Conservation (phyloP, 805 yeast species). For the Tetrapisispora namnaoensis region DNA sequence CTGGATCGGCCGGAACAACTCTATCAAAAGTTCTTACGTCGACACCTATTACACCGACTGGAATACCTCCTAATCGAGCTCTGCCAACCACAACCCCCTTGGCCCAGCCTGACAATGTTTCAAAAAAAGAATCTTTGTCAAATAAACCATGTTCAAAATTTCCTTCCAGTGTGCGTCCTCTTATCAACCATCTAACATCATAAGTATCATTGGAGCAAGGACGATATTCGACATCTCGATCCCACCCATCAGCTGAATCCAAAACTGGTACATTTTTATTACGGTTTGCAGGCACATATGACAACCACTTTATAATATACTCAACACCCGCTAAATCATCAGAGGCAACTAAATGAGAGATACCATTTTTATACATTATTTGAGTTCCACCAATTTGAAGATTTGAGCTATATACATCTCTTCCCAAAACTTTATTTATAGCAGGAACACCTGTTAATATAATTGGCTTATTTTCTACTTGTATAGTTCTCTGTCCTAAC, state of each 20-base stretch:
- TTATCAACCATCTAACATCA: slow-evolving; percentile 92
- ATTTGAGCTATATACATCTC: slow-evolving; percentile 94
- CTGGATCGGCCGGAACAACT: slow-evolving; percentile 94
- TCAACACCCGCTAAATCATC: slow-evolving; percentile 96
- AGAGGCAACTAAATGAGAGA: slow-evolving; percentile 88
- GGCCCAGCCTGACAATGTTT: slow-evolving; percentile 97
- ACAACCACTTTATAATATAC: slow-evolving; percentile 90
- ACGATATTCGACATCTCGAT: slow-evolving; percentile 74
- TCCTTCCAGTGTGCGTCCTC: slow-evolving; percentile 64
- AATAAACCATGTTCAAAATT: slow-evolving; percentile 79
- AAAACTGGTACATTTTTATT: slow-evolving; percentile 83
- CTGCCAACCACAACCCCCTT: slow-evolving; percentile 97
- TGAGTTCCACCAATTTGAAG: slow-evolving; percentile 98
- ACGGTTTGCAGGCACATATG: slow-evolving; percentile 86
- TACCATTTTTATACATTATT: slow-evolving; percentile 97
- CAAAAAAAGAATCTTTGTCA: slow-evolving; percentile 89
- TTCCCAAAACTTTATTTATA: slow-evolving; percentile 88
- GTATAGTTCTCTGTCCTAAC: slow-evolving; percentile 97
- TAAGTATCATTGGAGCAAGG: slow-evolving; percentile 68
- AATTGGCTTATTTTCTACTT: slow-evolving; percentile 97
- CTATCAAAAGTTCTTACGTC: slow-evolving; percentile 87
- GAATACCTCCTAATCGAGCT: slow-evolving; percentile 97
- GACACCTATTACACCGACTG: slow-evolving; percentile 95
- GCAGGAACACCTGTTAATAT: slow-evolving; percentile 99
- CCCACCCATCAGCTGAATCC: slow-evolving; percentile 80